Base-by-base conservation (phyloP, 805 yeast genomes). In the Sugiyamaella floridensis region DNA sequence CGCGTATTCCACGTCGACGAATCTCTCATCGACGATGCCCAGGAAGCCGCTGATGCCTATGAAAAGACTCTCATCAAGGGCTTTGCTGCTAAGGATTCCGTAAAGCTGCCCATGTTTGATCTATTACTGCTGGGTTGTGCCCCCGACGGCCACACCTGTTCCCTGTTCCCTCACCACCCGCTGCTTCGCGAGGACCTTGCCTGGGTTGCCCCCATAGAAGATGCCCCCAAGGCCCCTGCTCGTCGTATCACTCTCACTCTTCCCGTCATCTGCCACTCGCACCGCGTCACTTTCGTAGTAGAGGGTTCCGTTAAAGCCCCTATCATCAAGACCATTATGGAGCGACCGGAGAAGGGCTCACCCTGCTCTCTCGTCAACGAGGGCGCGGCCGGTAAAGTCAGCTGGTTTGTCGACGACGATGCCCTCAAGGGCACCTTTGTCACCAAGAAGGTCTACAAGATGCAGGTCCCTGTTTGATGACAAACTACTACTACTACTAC, bases 141-240 rank as follows among this genome's bases (percentile, higher is more conserved):
- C 0, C 98, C 98, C 2, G 99, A 92, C 69, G 99, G 99, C 19
- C 99, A 92, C 69, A 87, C 89, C 64, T 96, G 97, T 49, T 89
- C 96, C n/a, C 77, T 92, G 52, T 92, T 92, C 75, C 99, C 99
- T 19, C 85, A 85, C 66, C 93, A 87, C 64, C 93, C 87, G 60
- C 85, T 86, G 52, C 74, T 92, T 59, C 78, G 97, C 65, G 99
- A 92, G 68, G 80, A 84, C 56, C 78, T 85, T 60, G 97, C 97
- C 1, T 92, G 98, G 97, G 90, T 90, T 58, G 86, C 88, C 22
- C 95, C 97, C 1, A 95, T 92, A 7, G 85, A 81, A 57, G 85
- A 89, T 54, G 95, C 97, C 0, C 98, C 99, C 43, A 77, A 81
- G 58, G 93, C 96, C 1, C 97, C 97, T 3, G 68, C 81, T 51